Percentiles rank a stretch among this genome's conserved stretches.
These are phyloP conservation scores for Annulohypoxylon truncatum DNA, from an alignment of 2,329 filamentous ascomycete species.

Conservation along the genomic window DNA sequence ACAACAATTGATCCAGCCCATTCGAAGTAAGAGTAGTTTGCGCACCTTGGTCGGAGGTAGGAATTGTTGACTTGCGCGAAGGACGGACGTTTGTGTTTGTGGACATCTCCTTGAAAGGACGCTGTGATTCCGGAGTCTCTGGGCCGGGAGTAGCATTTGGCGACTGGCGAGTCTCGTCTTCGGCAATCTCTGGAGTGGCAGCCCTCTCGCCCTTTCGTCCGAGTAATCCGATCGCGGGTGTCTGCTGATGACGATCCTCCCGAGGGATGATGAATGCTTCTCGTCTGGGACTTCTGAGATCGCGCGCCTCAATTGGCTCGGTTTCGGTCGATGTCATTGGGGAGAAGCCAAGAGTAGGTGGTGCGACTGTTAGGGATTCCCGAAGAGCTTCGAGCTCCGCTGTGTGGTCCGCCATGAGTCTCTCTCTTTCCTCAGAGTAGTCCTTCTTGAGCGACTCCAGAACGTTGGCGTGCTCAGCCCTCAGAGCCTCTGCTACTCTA, in stretches of 20 bases:
- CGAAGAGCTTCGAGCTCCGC: conserved; percentile 49
- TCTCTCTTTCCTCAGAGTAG: conserved; percentile 43
- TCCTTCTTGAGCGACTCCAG: conserved; percentile 44
- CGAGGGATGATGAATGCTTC: conserved; percentile 68
- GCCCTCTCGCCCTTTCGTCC: conserved; percentile 57
- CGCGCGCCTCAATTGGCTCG: conserved; percentile 53
- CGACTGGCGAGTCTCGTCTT: conserved; percentile 72
- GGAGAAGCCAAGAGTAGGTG: conserved; percentile 56
- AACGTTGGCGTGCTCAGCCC: conserved; percentile 37
- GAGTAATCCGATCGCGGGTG: conserved; percentile 55
- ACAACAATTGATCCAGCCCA: conserved; percentile 81
- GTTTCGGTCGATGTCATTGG: conserved; percentile 60
- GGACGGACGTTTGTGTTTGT: conserved; percentile 62
- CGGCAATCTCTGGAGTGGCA: conserved; percentile 65
- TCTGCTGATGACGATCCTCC: conserved; percentile 57
- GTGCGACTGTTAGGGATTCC: conserved; percentile 41
- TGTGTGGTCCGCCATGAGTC: conserved; percentile 45
- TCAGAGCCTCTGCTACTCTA: conserved; percentile 39
- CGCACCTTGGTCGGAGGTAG: conserved; percentile 76
- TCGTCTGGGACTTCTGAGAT: conserved; percentile 62
- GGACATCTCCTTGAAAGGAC: conserved; percentile 72
- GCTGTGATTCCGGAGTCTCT: conserved; percentile 66
- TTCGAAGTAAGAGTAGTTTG: conserved; percentile 88
- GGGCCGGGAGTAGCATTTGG: conserved; percentile 54
- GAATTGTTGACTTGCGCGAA: conserved; percentile 54